Evolutionary conservation across 2,329 filamentous ascomycete genomes (phyloP), one percentile per base, ranked within the genome.

Genomic region (Arthrobotrys megalospora): DNA sequence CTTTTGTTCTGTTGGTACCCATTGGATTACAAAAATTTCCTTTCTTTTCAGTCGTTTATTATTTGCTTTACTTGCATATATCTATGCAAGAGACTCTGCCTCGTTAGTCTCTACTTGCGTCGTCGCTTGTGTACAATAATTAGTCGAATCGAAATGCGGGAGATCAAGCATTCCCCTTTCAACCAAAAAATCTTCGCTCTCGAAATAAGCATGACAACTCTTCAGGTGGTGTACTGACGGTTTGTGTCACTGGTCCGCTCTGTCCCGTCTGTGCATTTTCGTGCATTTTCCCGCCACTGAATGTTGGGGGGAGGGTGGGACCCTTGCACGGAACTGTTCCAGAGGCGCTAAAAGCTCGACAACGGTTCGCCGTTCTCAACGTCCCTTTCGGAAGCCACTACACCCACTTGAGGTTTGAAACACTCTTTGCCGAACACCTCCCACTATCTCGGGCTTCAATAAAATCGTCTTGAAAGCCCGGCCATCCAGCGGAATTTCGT

Each of bases 321-420:
- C 63, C 63, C 63, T 70, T 47, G 36, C 67, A 38, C 45, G 32
- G 67, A 52, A 53, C n/a, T 50, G n/a, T 45, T 50, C 28, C 41
- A 41, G 55, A 72, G 58, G 69, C 69, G 69, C 69, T 66, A 73
- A 66, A 62, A 60, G 47, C 69, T 63, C 24, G 65, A 67, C 52
- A 66, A 73, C 50, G 60, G 63, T 53, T 75, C 70, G 70, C 70
- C 70, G 70, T 75, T 45, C 58, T 73, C 24, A 43, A 28, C 47
- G 28, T 28, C 34, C 43, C 34, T 55, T 64, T 38, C 21, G 66
- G 58, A 64, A 48, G 38, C 52, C 58, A 64, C 38, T 24, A 32
- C 19, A 45, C 43, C 41, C 67, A 34, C 21, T 47, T 28, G 43
- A 41, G 11, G 38, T 24, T 41, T 71, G 68, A 71, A 71, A 71